These are phyloP conservation scores for Phytophthora pini DNA, from an alignment of 352 stramenopile genomes.

Conservation along the genomic window DNA sequence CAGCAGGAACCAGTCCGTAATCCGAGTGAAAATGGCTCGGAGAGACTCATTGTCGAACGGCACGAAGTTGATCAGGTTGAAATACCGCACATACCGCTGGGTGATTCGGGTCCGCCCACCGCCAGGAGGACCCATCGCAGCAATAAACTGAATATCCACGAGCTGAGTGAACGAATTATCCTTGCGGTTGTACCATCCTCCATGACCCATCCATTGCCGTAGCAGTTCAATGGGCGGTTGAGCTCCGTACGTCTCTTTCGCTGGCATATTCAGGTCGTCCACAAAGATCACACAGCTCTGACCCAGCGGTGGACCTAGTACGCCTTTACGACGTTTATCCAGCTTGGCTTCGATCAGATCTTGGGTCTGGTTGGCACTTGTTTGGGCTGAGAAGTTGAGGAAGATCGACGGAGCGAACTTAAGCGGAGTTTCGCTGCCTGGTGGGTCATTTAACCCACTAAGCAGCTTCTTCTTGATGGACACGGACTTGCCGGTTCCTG, in stretches of 20 bases:
- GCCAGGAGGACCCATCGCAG: constrained; percentile 92
- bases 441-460: constrained; percentile 68
- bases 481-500: constrained; percentile 94
- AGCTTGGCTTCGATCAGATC: constrained; percentile 95
- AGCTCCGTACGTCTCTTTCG: constrained; percentile 94
- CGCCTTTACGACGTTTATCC: constrained; percentile 93
- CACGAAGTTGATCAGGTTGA: constrained; percentile 95
- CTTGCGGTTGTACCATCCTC: constrained; percentile 95
- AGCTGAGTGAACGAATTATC: constrained; percentile 93
- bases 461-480: constrained; percentile 94
- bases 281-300: constrained; percentile 94
- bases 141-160: constrained; percentile 94
- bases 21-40: constrained; percentile 87
- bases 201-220: constrained; percentile 94
- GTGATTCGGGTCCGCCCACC: constrained; percentile 93
- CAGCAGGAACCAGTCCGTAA: constrained; percentile 91
- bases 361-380: constrained; percentile 94
- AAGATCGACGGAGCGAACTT: constrained; percentile 87
- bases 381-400: constrained; percentile 94
- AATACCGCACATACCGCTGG: constrained; percentile 93
- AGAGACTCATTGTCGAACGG: constrained; percentile 91
- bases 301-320: constrained; percentile 90
- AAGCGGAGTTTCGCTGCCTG: constrained; percentile 17
- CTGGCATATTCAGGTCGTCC: constrained; percentile 95
- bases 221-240: constrained; percentile 94